Conservation (phyloP, 345 rosid genomes). For the Nephelium lappaceum region DNA sequence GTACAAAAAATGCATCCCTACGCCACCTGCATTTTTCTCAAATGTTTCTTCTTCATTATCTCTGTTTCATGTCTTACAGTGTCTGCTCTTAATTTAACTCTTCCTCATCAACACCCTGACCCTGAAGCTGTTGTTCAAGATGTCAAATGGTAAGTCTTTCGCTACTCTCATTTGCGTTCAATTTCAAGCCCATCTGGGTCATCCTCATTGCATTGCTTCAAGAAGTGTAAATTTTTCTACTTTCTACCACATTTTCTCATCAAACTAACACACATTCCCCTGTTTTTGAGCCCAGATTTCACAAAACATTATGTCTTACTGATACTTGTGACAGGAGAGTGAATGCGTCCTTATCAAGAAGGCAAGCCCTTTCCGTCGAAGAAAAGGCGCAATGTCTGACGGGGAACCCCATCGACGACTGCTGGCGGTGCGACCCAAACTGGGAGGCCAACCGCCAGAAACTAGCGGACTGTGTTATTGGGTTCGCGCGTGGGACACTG, state of each 20-base stretch:
- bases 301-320: too few relatives aligned
- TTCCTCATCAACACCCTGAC: slow-evolving; percentile 64
- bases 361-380: slow-evolving; percentile 31
- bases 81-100: slow-evolving; percentile 44
- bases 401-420: slow-evolving; percentile 86
- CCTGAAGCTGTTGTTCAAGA: slow-evolving; percentile 57
- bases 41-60: slow-evolving; percentile 32
- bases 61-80: slow-evolving; percentile 15
- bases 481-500: slow-evolving; percentile 68
- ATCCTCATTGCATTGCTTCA: background rate
- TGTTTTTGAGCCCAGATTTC: slow-evolving; percentile 14
- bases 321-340: slow-evolving; percentile 39
- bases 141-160: slow-evolving; percentile 45
- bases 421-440: slow-evolving; percentile 81
- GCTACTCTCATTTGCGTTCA: background rate
- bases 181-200: slow-evolving; percentile 8
- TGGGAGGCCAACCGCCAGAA: slow-evolving; percentile 71
- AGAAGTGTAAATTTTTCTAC: background rate
- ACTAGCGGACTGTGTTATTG: slow-evolving; percentile 79
- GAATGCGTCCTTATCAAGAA: slow-evolving; percentile 44
- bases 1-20: slow-evolving; percentile 39
- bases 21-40: slow-evolving; percentile 44
- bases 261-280: slow-evolving; percentile 30
- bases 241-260: slow-evolving; percentile 1
- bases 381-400: slow-evolving; percentile 50